Percentiles rank a stretch among this genome's conserved stretches.
These are phyloP conservation scores for Protomyces inundatus DNA, from an alignment of 1,139 yeast species.

Conservation along the genomic window DNA sequence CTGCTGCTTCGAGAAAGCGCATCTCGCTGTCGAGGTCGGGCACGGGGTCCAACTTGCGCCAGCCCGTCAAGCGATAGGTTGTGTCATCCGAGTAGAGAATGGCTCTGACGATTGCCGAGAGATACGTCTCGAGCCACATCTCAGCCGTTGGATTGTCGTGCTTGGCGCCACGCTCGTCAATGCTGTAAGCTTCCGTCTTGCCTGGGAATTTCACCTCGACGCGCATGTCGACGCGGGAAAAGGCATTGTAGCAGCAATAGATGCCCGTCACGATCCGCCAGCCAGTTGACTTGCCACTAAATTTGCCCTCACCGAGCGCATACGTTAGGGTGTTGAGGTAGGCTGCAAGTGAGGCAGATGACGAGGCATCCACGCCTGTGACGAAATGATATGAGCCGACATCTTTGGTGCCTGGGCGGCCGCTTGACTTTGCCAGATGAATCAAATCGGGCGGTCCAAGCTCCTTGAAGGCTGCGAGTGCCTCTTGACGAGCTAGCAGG, in stretches of 20 bases:
- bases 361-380: constrained; percentile 59
- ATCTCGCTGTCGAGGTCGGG: constrained; percentile 42
- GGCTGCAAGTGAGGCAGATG: constrained; percentile 59
- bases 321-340: constrained; percentile 69
- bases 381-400: constrained; percentile 64
- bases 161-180: constrained; percentile 51
- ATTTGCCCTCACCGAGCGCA: constrained; percentile 61
- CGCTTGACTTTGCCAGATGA: constrained; percentile 50
- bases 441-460: constrained; percentile 91
- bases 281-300: constrained; percentile 62
- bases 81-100: constrained; percentile 64
- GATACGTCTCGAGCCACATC: constrained; percentile 75
- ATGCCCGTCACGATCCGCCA: constrained; percentile 75
- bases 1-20: constrained; percentile 56
- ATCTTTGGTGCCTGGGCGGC: constrained; percentile 46
- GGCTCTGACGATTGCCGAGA: constrained; percentile 67
- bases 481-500: constrained; percentile 47
- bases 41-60: constrained; percentile 59
- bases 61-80: constrained; percentile 57
- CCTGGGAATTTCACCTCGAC: constrained; percentile 69
- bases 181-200: constrained; percentile 69
- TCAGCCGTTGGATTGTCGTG: constrained; percentile 36
- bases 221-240: constrained; percentile 62
- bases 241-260: constrained; percentile 63
- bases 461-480: constrained; percentile 48